Evolutionary conservation across 202 grass and related monocot genomes (phyloP).

Genomic region (Panicum virgatum): DNA sequence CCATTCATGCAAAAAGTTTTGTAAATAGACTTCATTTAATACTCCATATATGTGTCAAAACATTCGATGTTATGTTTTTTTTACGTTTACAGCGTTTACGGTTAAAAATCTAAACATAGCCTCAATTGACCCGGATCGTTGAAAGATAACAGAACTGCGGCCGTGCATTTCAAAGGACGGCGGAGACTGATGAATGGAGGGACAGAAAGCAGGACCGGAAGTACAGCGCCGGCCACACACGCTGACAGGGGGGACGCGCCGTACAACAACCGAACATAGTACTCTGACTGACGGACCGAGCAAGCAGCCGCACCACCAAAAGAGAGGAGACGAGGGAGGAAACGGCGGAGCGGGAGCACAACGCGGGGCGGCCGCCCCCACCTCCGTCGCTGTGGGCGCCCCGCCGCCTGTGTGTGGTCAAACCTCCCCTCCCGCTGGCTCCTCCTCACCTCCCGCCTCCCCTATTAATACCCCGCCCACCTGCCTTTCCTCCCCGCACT

Average conservation of each 20-base stretch:
- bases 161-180: neutral
- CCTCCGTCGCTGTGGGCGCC: conserved; percentile 6
- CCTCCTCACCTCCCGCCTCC: conserved; percentile 51
- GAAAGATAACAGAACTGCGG: neutral
- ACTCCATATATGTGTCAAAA: too few relatives aligned
- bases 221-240: neutral
- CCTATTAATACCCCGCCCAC: conserved; percentile 42
- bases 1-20: too few relatives aligned
- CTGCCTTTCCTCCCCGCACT: conserved; percentile 12
- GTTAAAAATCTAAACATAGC: too few relatives aligned
- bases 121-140: neutral
- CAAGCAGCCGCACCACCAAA: neutral
- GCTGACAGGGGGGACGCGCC: neutral
- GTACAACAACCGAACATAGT: neutral
- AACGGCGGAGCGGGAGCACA: conserved; percentile 3
- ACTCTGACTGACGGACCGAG: neutral
- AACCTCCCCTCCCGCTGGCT: conserved; percentile 45
- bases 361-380: conserved; percentile 31
- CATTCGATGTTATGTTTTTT: too few relatives aligned
- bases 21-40: too few relatives aligned
- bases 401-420: conserved; percentile 34
- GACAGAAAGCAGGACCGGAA: neutral
- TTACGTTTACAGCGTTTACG: too few relatives aligned
- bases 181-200: neutral
- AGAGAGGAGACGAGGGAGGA: neutral